Conservation (phyloP, 257 asterid genomes). For the Nicotiana attenuata region DNA sequence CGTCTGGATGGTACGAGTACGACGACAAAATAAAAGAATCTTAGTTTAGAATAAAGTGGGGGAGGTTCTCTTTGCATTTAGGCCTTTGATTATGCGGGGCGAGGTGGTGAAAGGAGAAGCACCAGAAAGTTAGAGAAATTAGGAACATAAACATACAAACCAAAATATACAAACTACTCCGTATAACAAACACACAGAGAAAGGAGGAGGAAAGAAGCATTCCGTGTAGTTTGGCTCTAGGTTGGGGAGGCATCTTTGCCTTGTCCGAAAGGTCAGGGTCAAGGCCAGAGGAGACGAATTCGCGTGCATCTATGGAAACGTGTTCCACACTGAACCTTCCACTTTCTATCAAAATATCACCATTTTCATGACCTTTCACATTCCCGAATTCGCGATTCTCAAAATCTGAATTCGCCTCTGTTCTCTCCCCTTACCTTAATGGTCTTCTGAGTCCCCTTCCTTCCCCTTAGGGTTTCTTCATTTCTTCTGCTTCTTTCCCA, state of each 20-base stretch:
- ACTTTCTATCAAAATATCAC: neutral
- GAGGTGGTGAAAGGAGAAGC: neutral
- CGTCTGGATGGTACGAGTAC: neutral
- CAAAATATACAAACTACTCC: neutral
- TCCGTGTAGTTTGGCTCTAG: neutral
- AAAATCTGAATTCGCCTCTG: slow-evolving; percentile 1
- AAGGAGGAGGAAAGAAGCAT: slow-evolving; percentile 5
- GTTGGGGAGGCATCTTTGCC: slow-evolving; percentile 20
- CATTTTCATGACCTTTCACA: neutral
- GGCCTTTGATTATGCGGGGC: neutral
- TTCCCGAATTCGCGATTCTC: neutral
- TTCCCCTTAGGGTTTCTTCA: slow-evolving; percentile 27
- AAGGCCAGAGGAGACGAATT: slow-evolving; percentile 12
- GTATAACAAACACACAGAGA: neutral
- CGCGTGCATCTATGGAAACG: slow-evolving; percentile 7
- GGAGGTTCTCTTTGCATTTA: neutral
- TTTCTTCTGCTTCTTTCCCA: neutral
- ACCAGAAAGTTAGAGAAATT: neutral
- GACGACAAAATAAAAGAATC: neutral
- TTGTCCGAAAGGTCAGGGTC: slow-evolving; percentile 28
- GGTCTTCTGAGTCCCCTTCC: neutral
- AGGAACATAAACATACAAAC: neutral
- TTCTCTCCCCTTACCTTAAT: slow-evolving; percentile 11
- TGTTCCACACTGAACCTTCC: neutral
- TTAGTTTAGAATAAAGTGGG: neutral